These are phyloP conservation scores for Xylaria sp. DNA, from an alignment of 495 filamentous ascomycete species.

Conservation along the genomic window DNA sequence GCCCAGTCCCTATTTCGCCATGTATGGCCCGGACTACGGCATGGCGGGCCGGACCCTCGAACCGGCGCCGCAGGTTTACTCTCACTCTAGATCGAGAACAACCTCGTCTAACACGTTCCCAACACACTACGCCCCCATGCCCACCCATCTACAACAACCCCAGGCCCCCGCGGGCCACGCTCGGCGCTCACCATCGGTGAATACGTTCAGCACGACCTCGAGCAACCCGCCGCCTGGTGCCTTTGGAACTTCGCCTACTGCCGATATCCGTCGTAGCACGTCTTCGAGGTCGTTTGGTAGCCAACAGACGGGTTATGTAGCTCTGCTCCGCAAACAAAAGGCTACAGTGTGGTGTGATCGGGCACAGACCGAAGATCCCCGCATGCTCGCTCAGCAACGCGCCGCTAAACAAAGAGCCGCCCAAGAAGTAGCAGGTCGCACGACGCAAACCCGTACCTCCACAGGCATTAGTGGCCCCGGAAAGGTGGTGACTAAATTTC, in stretches of 20 bases:
- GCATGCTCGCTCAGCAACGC: constrained; percentile 77
- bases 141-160: constrained; percentile 46
- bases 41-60: constrained; percentile 46
- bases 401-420: constrained; percentile 84
- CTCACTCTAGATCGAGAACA: constrained; percentile 63
- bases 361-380: constrained; percentile 88
- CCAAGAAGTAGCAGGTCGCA: constrained; percentile 74
- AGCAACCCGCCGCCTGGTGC: constrained; percentile 58
- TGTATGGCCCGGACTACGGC: constrained; percentile 41
- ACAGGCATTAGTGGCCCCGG: constrained; percentile 61
- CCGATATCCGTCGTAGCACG: constrained; percentile 73
- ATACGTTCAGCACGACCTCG: constrained; percentile 72
- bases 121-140: constrained; percentile 41
- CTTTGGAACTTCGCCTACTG: constrained; percentile 58
- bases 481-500: constrained; percentile 74
- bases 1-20: constrained; percentile 17
- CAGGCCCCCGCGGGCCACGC: constrained; percentile 53
- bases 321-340: constrained; percentile 92
- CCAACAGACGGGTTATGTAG: constrained; percentile 80
- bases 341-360: constrained; percentile 99
- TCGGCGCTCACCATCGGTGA: constrained; percentile 73
- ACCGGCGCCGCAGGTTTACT: constrained; percentile 44
- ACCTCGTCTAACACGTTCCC: constrained; percentile 67
- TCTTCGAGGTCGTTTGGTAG: constrained; percentile 73
- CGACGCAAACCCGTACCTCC: constrained; percentile 59